Evolutionary conservation across 2,329 filamentous ascomycete species (phyloP), one percentile per base, ranked within the genome.

Genomic region (Trichoderma atrobrunneum): DNA sequence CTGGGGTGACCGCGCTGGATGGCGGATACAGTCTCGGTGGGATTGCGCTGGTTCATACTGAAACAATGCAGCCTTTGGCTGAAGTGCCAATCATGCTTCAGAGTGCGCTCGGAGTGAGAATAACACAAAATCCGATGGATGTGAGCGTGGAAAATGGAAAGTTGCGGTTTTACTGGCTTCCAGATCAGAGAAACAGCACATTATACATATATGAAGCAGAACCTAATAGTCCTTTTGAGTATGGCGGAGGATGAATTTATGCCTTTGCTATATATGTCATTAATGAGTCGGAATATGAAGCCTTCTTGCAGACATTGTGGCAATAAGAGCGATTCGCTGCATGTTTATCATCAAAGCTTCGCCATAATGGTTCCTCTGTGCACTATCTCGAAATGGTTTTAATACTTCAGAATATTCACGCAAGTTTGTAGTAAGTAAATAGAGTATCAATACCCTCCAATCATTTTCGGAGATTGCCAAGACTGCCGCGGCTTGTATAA

Each of bases 91-190:
- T 87, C 18, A 79, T 81, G 7, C 77, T 86, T 74, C 76, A 79
- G 64, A 85, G 81, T 59, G 80, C 77, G 7, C 75, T 79, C 18
- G 83, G 84, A 1, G 79, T 78, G 2, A 73, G 81, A 7, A 75
- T 86, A 73, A 86, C 85, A 8, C 82, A 85, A 80, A 87, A 86
- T 72, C 85, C 85, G 3, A 80, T 87, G 73, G 85, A 87, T 69
- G 81, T 83, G 3, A 80, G 81, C 11, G 77, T 86, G 5, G 80
- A 83, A 12, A 78, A 84, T 67, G 84, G 84, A 1, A 82, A 79
- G 74, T 68, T 86, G 79, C 78, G 84, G 72, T 75, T 87, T 30
- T 86, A 84, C 74, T 85, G 84, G 73, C 75, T 85, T 73, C 85
- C 85, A 1, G 85, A 87, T 73, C 83, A 85, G 76, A 79, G 81